Base-by-base conservation (phyloP, 805 yeast species). In the Suhomyces canberraensis region DNA sequence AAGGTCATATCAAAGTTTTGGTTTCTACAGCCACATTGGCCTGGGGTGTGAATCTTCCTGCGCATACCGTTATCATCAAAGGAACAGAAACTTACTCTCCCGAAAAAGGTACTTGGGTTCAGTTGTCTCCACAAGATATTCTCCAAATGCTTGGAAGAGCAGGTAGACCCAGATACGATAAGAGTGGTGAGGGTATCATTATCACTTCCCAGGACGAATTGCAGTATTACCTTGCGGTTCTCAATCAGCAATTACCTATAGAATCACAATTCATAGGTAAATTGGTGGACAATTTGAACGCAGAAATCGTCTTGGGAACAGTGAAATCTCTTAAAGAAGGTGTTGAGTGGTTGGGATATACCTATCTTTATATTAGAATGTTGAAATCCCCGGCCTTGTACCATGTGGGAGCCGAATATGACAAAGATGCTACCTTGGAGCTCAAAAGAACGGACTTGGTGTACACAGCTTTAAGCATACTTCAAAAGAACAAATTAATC, bases 121-220 rank as follows among this genome's bases (percentile, higher is more conserved):
- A 86, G 52, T 64, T 91, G n/a, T 82, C 95, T 0, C 95, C 97
- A 0, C 98, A 91, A 51, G 98, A 93, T 61, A 83, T 91, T 25
- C 60, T 91, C 8, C 98, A 91, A 62, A 91, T 91, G 98, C 69
- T 91, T n/a, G 98, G 98, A 25, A 78, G 98, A 66, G 98, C 98
- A 14, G 98, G 98, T 48, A 75, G 98, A 60, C 98, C 98, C 0
- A 72, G 96, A 36, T 93, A 84, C 61, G 98, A 91, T 58, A 79
- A 79, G 13, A 77, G 79, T 51, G 98, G 98, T 51, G 95, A 87
- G 49, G 98, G 98, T 65, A 79, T 91, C 3, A 86, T 91, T 21
- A 87, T 91, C 33, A 93, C 98, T 0, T 74, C 90, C 0, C 93
- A 86, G 40, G 79, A 81, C 15, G 95, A 89, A 50, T 73, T 91